Conservation (phyloP, 306 rosid species). For the Ochetophila trinervis region DNA sequence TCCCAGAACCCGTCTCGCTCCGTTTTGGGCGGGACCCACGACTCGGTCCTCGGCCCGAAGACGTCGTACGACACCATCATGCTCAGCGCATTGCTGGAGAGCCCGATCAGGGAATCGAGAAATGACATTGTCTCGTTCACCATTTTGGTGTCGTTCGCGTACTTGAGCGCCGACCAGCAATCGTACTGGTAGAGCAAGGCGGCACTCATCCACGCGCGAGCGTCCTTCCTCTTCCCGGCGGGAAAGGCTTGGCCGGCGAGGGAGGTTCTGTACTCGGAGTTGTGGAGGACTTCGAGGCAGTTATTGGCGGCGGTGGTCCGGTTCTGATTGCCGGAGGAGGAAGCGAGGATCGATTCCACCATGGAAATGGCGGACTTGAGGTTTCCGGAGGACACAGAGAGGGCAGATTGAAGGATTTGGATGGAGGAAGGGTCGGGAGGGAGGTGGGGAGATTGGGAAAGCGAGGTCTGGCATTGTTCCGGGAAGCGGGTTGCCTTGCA, state of each 20-base stretch:
- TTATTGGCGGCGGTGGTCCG: slow-evolving; percentile 56
- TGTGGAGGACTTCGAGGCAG: slow-evolving; percentile 48
- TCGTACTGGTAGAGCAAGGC: slow-evolving; percentile 66
- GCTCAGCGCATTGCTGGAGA: slow-evolving; percentile 73
- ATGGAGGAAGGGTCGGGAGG: slow-evolving; percentile 36
- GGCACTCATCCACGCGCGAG: slow-evolving; percentile 73
- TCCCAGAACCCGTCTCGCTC: slow-evolving; percentile 88
- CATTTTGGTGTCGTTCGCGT: slow-evolving; percentile 68
- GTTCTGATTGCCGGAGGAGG: slow-evolving; percentile 44
- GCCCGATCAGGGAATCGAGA: slow-evolving; percentile 30
- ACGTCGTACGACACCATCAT: slow-evolving; percentile 53
- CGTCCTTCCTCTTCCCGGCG: slow-evolving; percentile 43
- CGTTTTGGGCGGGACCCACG: slow-evolving; percentile 58
- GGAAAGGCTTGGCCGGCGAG: slow-evolving; percentile 39
- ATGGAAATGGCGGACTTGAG: slow-evolving; percentile 53
- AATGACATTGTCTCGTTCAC: slow-evolving; percentile 61
- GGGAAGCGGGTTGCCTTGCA: slow-evolving; percentile 85
- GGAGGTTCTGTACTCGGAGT: slow-evolving; percentile 59
- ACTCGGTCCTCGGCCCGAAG: slow-evolving; percentile 42
- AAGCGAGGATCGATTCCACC: slow-evolving; percentile 43
- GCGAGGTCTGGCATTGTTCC: slow-evolving; percentile 41
- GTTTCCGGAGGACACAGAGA: slow-evolving; percentile 36
- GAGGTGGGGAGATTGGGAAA: slow-evolving; percentile 26
- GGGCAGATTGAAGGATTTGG: slow-evolving; percentile 48
- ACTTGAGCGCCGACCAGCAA: slow-evolving; percentile 71